Base-by-base conservation (phyloP, 306 rosid genomes). In the Gillenia trifoliata region DNA sequence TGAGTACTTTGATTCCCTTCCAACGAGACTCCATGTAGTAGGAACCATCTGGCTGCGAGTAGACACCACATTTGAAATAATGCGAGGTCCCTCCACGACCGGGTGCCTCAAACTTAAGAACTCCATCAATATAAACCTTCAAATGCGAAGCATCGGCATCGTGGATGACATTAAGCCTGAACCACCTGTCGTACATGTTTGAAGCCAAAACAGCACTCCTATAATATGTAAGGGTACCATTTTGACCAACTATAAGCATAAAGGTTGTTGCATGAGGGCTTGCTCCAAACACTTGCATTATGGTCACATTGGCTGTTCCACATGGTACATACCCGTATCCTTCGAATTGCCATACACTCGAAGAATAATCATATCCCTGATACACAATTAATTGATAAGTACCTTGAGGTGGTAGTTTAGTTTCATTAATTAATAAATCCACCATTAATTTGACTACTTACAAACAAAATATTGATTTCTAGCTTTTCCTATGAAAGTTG, bases 341-440 rank as follows among this genome's bases (percentile, higher is more conserved):
- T 83, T 89, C 87, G 66, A 89, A 89, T 77, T 89, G 89, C 88
- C 91, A 83, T 33, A 80, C 72, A 23, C 86, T 86, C 0, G 83
- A 75, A 1, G 82, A 78, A 47, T 85, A 87, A 57, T 75, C 84
- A 3, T 81, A 76, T 6, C 85, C 87, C 93, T 89, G 22, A 55
- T 1, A 33, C 29, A 50, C 6, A 47, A 47, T 47, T 15, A 47
- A 47, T 47, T 47, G 19, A 47, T 47, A 36, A 36, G 41, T 36
- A 36, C 41, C 11, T 8, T 8, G 41, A 36, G 41, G 41, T n/a
- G n/a, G n/a, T n/a, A n/a, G n/a, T n/a, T n/a, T 36, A 8, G 41
- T 36, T 36, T 36, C 41, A 36, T 11, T 36, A 36, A 36, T 36
- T 36, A 36, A 36, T 4, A 33, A 33, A 33, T 33, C 34, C 34